A percentile compares a stretch with the other conserved stretches of the same genome.
Conservation (phyloP, 805 yeast species). For the Candida namnaoensis region DNA sequence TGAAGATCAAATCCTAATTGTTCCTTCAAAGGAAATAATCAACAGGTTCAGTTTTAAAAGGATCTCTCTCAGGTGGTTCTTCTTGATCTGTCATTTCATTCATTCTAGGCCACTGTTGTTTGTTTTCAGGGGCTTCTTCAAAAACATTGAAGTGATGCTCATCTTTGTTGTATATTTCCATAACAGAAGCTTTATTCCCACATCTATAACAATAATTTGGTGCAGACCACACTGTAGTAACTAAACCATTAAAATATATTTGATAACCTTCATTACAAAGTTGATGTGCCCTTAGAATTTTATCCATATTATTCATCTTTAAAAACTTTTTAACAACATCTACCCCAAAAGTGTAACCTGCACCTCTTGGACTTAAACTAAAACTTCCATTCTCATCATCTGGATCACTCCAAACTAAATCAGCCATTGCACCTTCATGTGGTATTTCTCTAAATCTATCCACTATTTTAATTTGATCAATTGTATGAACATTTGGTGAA, state of each 20-base stretch:
- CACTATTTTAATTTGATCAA: constrained; percentile 84
- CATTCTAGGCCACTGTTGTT: constrained; percentile 28
- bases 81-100: constrained; percentile 9
- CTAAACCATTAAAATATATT: constrained; percentile 80
- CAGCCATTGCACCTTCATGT: constrained; percentile 99
- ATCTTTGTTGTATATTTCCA: constrained; percentile 70
- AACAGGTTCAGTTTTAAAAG: constrained; percentile 28
- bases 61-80: constrained; percentile 1
- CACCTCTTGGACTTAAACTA: constrained; percentile 90
- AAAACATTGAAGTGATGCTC: constrained; percentile 80
- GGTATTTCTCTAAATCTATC: constrained; percentile 95
- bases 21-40: constrained; percentile 44
- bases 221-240: constrained; percentile 97
- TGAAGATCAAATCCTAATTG: no score
- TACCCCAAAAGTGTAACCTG: constrained; percentile 93
- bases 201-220: constrained; percentile 97
- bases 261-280: constrained; percentile 95
- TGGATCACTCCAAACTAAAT: constrained; percentile 97
- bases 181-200: constrained; percentile 95
- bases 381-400: constrained; percentile 75
- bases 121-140: constrained; percentile 95
- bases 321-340: constrained; percentile 87
- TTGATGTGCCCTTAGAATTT: constrained; percentile 91
- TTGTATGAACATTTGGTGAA: constrained; percentile 89
- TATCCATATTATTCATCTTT: constrained; percentile 66